Evolutionary conservation across 75 land plant genomes (phyloP), one percentile per base, ranked within the genome.

Genomic region (Picea glauca): DNA sequence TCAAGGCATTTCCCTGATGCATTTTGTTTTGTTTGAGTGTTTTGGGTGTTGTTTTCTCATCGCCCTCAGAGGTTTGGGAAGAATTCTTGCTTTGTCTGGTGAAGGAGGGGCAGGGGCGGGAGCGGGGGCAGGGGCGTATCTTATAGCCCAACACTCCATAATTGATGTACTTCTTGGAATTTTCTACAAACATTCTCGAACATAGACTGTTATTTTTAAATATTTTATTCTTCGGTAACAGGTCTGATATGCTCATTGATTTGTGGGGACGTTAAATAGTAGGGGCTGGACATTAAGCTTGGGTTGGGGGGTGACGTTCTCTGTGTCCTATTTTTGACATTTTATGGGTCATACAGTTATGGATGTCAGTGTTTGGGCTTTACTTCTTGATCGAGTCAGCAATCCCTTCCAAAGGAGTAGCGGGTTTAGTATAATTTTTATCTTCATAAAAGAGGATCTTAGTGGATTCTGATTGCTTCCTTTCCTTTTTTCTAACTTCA

Each of bases 401-500:
- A 70, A 70, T 70, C 6, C 23, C 8, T 20, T 40, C 21, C 73
- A 70, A 70, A 70, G 50, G 54, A 70, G 73, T 70, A 70, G 73
- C 20, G 54, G 73, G 54, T 23, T 70, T 70, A 70, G 73, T 20
- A 9, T 70, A 43, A 70, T 43, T 70, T n/a, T 46, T 70, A n/a
- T 46, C 73, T 70, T 13, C 73, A n/a, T n/a, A 43, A 35, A n/a
- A 40, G 23, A n/a, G 23, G 46, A n/a, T 70, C 38, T 43, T 70
- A 40, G 23, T 70, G 73, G 56, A 70, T 70, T 70, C 26, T 70
- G 73, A 70, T 70, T 70, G 40, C 13, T n/a, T 18, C 9, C 40
- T 70, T 70, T 70, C 73, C n/a, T 35, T 68, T 38, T 70, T 43
- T 70, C 54, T 70, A 70, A 70, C 73, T 70, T 70, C 73, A 70